Percentiles rank a stretch among this genome's conserved stretches.
phyloP scores from a whole-genome alignment of 768 basidiomycete genomes.

The Cystofilobasidium bisporidii region DNA sequence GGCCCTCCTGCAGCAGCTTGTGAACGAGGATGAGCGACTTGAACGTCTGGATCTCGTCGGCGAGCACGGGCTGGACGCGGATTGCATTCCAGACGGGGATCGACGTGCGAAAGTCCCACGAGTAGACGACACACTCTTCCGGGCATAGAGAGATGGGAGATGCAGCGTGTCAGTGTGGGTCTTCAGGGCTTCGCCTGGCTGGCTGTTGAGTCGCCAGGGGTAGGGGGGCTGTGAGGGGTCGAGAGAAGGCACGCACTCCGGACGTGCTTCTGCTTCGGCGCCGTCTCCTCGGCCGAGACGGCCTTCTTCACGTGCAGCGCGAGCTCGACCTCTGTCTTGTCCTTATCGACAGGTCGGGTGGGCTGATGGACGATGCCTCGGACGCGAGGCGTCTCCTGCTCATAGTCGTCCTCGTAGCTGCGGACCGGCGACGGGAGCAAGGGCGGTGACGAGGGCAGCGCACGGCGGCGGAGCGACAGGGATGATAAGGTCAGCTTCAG shows the following conservation, averaged over 20 bases:
- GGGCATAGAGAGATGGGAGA: neutral
- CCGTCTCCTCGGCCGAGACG: conserved; percentile 84
- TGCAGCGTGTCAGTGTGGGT: neutral
- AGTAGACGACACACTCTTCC: conserved; percentile 99
- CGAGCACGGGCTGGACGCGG: conserved; percentile 88
- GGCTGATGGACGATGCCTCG: conserved; percentile 57
- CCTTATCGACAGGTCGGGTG: conserved; percentile 94
- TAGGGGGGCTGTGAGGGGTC: neutral
- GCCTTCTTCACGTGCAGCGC: conserved; percentile 97
- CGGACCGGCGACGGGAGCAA: neutral
- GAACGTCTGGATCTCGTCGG: conserved; percentile 97
- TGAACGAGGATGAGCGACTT: conserved; percentile 96
- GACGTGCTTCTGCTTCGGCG: conserved; percentile 99
- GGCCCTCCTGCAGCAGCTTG: conserved; percentile 95
- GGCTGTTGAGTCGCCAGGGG: neutral
- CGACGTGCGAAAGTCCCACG: conserved; percentile 98
- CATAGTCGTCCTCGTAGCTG: conserved; percentile 29
- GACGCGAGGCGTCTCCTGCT: conserved; percentile 19
- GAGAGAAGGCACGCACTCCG: conserved; percentile 57
- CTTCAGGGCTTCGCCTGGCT: neutral
- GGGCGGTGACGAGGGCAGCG: neutral
- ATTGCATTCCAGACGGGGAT: conserved; percentile 96
- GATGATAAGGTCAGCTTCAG: neutral
- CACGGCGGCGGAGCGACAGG: neutral
- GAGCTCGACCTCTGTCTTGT: conserved; percentile 91